Conservation (phyloP, 2,329 filamentous ascomycete species). For the Colletotrichum lentis region DNA sequence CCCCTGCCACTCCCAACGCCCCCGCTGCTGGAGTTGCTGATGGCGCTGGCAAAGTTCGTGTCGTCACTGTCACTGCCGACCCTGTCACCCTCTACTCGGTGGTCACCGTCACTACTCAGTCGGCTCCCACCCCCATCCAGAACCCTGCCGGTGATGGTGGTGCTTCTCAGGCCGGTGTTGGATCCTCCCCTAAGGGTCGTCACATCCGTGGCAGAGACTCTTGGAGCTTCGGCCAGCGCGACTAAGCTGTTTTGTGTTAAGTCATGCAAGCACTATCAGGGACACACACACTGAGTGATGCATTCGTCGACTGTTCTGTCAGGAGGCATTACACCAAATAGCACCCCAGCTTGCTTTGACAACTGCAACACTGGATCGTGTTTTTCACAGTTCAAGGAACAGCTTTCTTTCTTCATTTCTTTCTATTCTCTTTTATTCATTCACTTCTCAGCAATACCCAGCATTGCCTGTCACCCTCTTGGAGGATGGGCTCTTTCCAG, state of each 20-base stretch:
- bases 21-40: conserved; percentile 16
- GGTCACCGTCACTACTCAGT: conserved; percentile 50
- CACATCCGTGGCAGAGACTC: conserved; percentile 32
- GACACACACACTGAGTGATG: neutral
- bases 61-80: conserved; percentile 38
- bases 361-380: neutral
- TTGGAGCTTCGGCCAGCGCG: conserved; percentile 32
- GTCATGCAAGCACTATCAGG: neutral
- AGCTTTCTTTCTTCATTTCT: too few species aligned
- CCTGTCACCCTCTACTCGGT: conserved; percentile 34
- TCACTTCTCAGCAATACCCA: conserved; percentile 10
- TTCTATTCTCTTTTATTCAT: neutral
- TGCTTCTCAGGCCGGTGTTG: conserved; percentile 32
- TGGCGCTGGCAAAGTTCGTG: conserved; percentile 16
- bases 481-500: conserved; percentile 13
- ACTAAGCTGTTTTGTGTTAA: conserved; percentile 8
- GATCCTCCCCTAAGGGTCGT: conserved; percentile 34
- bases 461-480: neutral
- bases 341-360: neutral
- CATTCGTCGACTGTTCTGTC: neutral
- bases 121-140: conserved; percentile 49
- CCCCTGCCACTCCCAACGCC: conserved; percentile 22
- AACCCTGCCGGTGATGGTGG: conserved; percentile 50
- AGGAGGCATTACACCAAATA: neutral
- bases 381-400: neutral